phyloP scores from a whole-genome alignment of 768 basidiomycete species.

The Mycena galopus region DNA sequence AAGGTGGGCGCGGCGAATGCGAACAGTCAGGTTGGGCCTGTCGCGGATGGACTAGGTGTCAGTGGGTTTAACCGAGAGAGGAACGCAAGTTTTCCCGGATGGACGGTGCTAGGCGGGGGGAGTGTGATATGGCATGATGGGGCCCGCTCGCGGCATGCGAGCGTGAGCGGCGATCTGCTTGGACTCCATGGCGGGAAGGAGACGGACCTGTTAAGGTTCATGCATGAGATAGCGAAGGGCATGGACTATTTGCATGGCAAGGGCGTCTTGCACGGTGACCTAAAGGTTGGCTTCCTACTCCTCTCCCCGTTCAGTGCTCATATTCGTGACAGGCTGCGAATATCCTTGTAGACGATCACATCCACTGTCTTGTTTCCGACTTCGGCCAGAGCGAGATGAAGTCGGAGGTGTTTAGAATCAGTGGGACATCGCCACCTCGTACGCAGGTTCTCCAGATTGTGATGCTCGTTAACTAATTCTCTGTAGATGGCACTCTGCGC shows the following conservation, averaged over 20 bases:
- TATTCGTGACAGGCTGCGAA: constrained; percentile 32
- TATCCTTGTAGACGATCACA: constrained; percentile 50
- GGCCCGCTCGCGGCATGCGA: constrained; percentile 29
- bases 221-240: constrained; percentile 82
- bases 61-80: constrained; percentile 37
- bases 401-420: constrained; percentile 60
- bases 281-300: constrained; percentile 66
- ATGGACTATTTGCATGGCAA: constrained; percentile 84
- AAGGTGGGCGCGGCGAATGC: constrained; percentile 34
- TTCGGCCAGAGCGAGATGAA: constrained; percentile 71
- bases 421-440: constrained; percentile 48
- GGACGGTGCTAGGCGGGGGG: constrained; percentile 15
- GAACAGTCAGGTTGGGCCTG: neutral
- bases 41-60: constrained; percentile 34
- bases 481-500: constrained; percentile 51
- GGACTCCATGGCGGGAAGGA: constrained; percentile 44
- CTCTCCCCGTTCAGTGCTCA: neutral
- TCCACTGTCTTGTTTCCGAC: constrained; percentile 66
- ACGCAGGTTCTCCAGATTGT: constrained; percentile 35
- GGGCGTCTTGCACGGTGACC: constrained; percentile 82
- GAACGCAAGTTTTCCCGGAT: constrained; percentile 34
- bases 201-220: constrained; percentile 67
- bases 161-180: constrained; percentile 28
- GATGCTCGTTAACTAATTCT: neutral
- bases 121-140: constrained; percentile 28